These are phyloP conservation scores for Colletotrichum filicis DNA, from an alignment of 2,329 filamentous ascomycete genomes.

Conservation along the genomic window DNA sequence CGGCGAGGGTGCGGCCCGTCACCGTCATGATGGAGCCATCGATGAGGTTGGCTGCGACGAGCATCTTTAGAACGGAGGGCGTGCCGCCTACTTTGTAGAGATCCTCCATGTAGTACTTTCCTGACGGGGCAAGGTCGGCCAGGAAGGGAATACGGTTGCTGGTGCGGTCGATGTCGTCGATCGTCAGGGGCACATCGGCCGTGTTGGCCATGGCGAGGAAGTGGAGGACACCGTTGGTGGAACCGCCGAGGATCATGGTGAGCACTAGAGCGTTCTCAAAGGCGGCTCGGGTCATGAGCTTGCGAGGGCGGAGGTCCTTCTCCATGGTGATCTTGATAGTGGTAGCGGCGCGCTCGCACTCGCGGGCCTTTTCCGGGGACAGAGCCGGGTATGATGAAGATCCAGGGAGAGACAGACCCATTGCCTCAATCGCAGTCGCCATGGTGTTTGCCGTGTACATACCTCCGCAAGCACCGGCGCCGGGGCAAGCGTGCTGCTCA, in stretches of 20 bases:
- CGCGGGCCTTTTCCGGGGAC: constrained; percentile 85
- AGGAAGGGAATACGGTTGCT: constrained; percentile 87
- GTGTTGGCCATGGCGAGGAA: constrained; percentile 91
- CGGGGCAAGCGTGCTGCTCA: constrained; percentile 77
- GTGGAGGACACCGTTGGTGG: constrained; percentile 89
- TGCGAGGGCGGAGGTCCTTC: constrained; percentile 81
- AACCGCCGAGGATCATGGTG: constrained; percentile 92
- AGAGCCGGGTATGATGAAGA: constrained; percentile 86
- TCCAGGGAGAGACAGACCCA: constrained; percentile 85
- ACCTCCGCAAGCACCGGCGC: constrained; percentile 77
- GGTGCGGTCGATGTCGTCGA: constrained; percentile 86
- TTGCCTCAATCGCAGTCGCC: constrained; percentile 89
- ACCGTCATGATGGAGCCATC: constrained; percentile 84
- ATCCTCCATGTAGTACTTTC: constrained; percentile 89
- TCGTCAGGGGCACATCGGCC: constrained; percentile 78
- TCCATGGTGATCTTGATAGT: constrained; percentile 85
- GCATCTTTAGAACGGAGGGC: constrained; percentile 85
- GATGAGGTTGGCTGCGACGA: constrained; percentile 80
- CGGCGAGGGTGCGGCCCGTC: constrained; percentile 83
- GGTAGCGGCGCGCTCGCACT: constrained; percentile 84
- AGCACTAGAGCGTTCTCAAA: constrained; percentile 92
- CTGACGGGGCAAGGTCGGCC: constrained; percentile 85
- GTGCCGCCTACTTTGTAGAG: constrained; percentile 88
- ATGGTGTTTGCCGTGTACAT: constrained; percentile 98
- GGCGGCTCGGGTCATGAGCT: constrained; percentile 81